Conservation (phyloP, 2,329 filamentous ascomycete genomes). For the Triangularia verruculosa region DNA sequence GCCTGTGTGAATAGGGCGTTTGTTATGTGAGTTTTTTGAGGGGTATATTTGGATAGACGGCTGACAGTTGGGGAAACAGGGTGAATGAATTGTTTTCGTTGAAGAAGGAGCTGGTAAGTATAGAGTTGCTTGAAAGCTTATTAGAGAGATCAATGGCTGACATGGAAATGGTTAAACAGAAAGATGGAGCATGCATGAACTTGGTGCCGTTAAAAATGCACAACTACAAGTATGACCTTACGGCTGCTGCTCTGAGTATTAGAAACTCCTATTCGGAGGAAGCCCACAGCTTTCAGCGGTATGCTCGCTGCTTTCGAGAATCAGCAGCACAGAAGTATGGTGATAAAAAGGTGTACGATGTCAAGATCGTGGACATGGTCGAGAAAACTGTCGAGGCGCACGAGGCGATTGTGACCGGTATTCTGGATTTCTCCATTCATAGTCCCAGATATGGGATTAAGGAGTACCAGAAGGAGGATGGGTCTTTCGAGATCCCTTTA, state of each 20-base stretch:
- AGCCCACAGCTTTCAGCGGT: too few species aligned
- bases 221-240: conserved; percentile 4
- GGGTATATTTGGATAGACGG: background rate
- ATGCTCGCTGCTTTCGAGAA: background rate
- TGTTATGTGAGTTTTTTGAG: conserved; percentile 16
- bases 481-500: conserved; percentile 18
- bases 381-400: conserved; percentile 13
- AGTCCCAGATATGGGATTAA: conserved; percentile 22
- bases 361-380: background rate
- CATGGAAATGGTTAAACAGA: conserved; percentile 4
- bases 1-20: conserved; percentile 17
- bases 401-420: conserved; percentile 17
- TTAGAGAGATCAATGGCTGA: background rate
- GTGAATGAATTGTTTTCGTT: conserved; percentile 26
- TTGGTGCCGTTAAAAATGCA: conserved; percentile 20
- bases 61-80: background rate
- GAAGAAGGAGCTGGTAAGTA: conserved; percentile 25
- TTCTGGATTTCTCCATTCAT: conserved; percentile 21
- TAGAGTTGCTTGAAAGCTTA: background rate
- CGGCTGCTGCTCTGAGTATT: conserved; percentile 1
- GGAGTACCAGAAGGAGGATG: conserved; percentile 18
- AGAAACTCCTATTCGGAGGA: too few species aligned
- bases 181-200: conserved; percentile 18
- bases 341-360: too few species aligned
- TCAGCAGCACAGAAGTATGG: background rate